phyloP scores from a whole-genome alignment of 1,284 basidiomycete genomes.

The Puccinia hordei region DNA sequence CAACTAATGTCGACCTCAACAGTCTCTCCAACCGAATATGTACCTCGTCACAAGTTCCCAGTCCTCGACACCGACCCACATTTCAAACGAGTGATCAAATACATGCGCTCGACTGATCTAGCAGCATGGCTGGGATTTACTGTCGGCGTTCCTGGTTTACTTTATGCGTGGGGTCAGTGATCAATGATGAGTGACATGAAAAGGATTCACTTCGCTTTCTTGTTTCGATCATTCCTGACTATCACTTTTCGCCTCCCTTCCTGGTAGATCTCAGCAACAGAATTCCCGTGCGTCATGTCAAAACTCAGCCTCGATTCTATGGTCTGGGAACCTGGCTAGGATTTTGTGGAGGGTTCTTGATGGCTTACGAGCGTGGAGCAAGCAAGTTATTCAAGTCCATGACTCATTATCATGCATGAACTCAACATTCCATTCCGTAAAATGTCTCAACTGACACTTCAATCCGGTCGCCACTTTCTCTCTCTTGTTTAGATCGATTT shows the following conservation, averaged over 20 bases:
- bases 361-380: constrained; percentile 87
- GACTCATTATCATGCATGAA: not conserved
- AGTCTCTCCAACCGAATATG: constrained; percentile 51
- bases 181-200: not conserved
- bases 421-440: not conserved
- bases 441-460: constrained; percentile 50
- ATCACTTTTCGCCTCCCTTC: not conserved
- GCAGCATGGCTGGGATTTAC: constrained; percentile 78
- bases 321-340: constrained; percentile 66
- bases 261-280: constrained; percentile 32
- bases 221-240: not conserved
- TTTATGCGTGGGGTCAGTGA: constrained; percentile 72
- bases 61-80: constrained; percentile 81
- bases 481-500: constrained; percentile 73
- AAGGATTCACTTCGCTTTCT: not conserved
- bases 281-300: constrained; percentile 59
- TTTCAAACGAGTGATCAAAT: constrained; percentile 80
- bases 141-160: constrained; percentile 73
- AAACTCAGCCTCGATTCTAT: constrained; percentile 60
- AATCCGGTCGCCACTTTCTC: constrained; percentile 15
- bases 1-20: constrained; percentile 30
- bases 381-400: constrained; percentile 46
- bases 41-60: constrained; percentile 54
- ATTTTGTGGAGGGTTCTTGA: constrained; percentile 82
- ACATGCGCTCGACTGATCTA: constrained; percentile 87